A percentile compares a stretch with the other conserved stretches of the same genome.
Conservation (phyloP, 805 yeast genomes). For the Phaffomyces opuntiae region DNA sequence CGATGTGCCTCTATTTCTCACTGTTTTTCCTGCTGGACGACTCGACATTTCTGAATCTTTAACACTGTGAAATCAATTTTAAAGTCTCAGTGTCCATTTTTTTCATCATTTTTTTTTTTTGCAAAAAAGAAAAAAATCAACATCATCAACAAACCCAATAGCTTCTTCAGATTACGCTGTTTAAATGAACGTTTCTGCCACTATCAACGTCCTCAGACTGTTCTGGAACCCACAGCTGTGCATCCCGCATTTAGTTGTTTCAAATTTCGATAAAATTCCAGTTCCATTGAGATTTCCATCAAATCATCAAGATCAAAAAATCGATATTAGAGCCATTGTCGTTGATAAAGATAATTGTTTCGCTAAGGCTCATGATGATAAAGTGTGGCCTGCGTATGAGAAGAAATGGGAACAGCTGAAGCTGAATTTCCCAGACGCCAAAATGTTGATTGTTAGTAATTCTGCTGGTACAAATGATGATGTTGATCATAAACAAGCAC, state of each 20-base stretch:
- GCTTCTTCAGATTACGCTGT: neutral
- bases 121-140: neutral
- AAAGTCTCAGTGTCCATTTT: no score
- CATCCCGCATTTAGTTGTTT: constrained; percentile 52
- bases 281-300: constrained; percentile 40
- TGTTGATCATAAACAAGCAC: constrained; percentile 49
- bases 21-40: no score
- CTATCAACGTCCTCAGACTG: constrained; percentile 57
- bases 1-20: no score
- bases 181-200: constrained; percentile 68
- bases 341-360: constrained; percentile 95
- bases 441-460: constrained; percentile 74
- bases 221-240: constrained; percentile 59
- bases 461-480: constrained; percentile 91
- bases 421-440: constrained; percentile 52
- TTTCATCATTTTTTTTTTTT: neutral
- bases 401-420: constrained; percentile 49
- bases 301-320: constrained; percentile 3
- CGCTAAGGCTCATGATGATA: constrained; percentile 73
- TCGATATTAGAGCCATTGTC: constrained; percentile 64
- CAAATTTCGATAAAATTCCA: constrained; percentile 53
- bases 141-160: no score
- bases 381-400: constrained; percentile 69
- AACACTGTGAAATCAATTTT: no score
- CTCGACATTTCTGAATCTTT: no score